A percentile compares a stretch with the other conserved stretches of the same genome.
These are phyloP conservation scores for Malassezia psittaci DNA, from an alignment of 1,284 basidiomycete species.

Conservation along the genomic window DNA sequence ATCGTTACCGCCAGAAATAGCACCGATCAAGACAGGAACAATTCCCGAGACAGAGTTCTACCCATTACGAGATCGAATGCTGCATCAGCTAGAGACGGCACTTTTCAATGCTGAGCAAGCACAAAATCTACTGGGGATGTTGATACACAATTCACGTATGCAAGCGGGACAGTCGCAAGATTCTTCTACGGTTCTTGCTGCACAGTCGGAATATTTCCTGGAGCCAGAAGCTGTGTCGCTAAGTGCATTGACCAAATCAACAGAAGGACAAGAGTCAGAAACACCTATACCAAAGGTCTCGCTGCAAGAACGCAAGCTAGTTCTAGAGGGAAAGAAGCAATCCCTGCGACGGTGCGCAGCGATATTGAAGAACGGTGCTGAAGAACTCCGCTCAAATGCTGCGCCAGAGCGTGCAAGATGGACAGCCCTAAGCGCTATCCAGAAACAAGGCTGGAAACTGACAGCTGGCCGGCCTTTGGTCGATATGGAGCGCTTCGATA, in stretches of 20 bases:
- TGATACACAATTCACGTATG: conserved; percentile 19
- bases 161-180: conserved; percentile 3
- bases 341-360: conserved; percentile 22
- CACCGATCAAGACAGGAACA: conserved; percentile 16
- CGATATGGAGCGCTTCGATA: conserved; percentile 29
- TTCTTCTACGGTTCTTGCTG: not conserved
- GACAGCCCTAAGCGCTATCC: conserved; percentile 22
- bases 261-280: conserved; percentile 12
- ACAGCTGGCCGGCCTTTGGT: conserved; percentile 31
- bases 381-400: conserved; percentile 19
- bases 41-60: conserved; percentile 32
- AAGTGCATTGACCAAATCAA: not conserved
- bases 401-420: conserved; percentile 25
- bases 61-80: conserved; percentile 21
- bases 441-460: conserved; percentile 29
- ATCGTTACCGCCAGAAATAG: not conserved
- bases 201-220: conserved; percentile 15
- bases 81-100: conserved; percentile 26
- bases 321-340: conserved; percentile 22
- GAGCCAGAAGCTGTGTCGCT: conserved; percentile 13
- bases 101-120: conserved; percentile 35
- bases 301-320: conserved; percentile 19
- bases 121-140: conserved; percentile 31
- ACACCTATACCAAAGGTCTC: conserved; percentile 10
- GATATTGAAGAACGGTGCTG: conserved; percentile 24